These are phyloP conservation scores for Rhynchosporium agropyri DNA, from an alignment of 2,329 filamentous ascomycete species.

Conservation along the genomic window DNA sequence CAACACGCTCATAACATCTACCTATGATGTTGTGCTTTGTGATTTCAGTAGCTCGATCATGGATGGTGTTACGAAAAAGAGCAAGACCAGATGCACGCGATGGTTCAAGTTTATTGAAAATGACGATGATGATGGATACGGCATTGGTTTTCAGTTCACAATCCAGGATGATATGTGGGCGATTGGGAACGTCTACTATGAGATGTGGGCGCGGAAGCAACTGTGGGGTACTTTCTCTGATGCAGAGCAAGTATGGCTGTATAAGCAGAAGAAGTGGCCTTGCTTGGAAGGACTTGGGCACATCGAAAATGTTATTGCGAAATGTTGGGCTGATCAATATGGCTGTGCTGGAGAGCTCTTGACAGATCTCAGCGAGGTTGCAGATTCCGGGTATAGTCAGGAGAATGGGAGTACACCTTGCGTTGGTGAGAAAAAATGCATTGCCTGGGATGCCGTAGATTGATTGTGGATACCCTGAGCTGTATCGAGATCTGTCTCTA, in stretches of 20 bases:
- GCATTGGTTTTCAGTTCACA: constrained; percentile 5
- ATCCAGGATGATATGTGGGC: constrained; percentile 18
- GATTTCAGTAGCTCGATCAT: constrained; percentile 19
- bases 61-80: constrained; percentile 1
- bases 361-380: constrained; percentile 13
- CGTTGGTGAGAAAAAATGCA: not conserved
- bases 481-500: no score
- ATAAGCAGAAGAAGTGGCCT: constrained; percentile 11
- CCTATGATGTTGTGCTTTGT: constrained; percentile 18
- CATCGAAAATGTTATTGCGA: constrained; percentile 15
- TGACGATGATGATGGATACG: constrained; percentile 12
- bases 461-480: not conserved
- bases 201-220: constrained; percentile 15
- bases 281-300: constrained; percentile 6
- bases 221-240: constrained; percentile 14
- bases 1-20: constrained; percentile 19
- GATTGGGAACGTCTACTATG: constrained; percentile 14
- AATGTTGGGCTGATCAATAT: constrained; percentile 19
- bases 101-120: constrained; percentile 15
- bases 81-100: constrained; percentile 16
- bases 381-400: not conserved
- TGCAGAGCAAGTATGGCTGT: constrained; percentile 11
- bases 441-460: constrained; percentile 13
- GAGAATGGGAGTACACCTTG: not conserved
- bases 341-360: constrained; percentile 14